Evolutionary conservation across 306 rosid genomes (phyloP).

Genomic region (Parietaria judaica): DNA sequence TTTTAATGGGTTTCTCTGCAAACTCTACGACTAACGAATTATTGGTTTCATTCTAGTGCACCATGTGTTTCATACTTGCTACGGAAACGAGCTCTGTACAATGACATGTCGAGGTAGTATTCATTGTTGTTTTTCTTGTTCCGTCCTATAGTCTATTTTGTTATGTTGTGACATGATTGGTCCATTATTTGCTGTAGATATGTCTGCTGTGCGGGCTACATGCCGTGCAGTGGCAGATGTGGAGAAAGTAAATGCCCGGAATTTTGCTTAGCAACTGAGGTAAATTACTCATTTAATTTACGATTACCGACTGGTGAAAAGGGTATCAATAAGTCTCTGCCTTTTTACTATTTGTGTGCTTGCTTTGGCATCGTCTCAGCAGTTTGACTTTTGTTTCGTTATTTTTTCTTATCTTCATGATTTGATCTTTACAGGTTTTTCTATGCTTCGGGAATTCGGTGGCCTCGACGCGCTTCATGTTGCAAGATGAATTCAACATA

Average conservation of each 20-base stretch:
- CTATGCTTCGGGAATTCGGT: slow-evolving; percentile 83
- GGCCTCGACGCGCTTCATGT: slow-evolving; percentile 82
- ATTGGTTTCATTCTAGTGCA: slow-evolving; percentile 38
- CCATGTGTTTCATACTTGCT: slow-evolving; percentile 87
- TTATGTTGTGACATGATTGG: slow-evolving; percentile 7
- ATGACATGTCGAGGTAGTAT: slow-evolving; percentile 79
- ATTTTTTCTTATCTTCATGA: too few species aligned
- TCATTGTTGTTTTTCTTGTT: slow-evolving; percentile 6
- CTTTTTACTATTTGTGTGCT: too few species aligned
- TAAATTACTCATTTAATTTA: slow-evolving; percentile 12
- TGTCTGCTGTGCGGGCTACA: slow-evolving; percentile 84
- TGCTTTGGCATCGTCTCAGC: background rate
- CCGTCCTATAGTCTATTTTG: slow-evolving; percentile 1
- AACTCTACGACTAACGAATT: slow-evolving; percentile 1
- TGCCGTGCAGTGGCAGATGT: slow-evolving; percentile 94
- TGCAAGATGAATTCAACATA: slow-evolving; percentile 91
- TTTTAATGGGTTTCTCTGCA: background rate
- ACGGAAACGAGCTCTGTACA: slow-evolving; percentile 73
- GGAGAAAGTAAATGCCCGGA: slow-evolving; percentile 87
- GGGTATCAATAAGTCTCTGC: too few species aligned
- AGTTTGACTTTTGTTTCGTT: too few species aligned
- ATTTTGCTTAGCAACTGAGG: slow-evolving; percentile 84
- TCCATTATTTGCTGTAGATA: slow-evolving; percentile 43
- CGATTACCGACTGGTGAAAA: background rate
- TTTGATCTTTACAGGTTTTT: slow-evolving; percentile 44